These are phyloP conservation scores for Thalassiosira tumida DNA, from an alignment of 352 stramenopile species.

Conservation along the genomic window DNA sequence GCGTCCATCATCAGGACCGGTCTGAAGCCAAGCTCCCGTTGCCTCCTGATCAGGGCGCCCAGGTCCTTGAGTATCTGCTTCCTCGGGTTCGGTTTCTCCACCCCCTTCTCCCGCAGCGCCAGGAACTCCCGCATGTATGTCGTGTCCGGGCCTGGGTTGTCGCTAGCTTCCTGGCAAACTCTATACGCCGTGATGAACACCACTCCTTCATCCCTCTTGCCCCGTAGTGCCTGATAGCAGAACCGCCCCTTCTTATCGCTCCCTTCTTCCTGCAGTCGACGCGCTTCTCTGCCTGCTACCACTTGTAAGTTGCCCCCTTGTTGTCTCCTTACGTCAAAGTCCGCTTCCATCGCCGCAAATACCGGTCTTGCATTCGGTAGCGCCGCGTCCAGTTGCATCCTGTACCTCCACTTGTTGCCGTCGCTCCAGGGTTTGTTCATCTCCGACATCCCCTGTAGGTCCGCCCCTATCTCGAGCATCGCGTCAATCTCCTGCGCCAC, in stretches of 20 bases:
- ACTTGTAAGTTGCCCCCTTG: neutral
- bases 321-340: neutral
- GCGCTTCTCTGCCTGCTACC: neutral
- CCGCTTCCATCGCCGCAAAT: neutral
- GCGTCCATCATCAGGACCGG: conserved; percentile 63
- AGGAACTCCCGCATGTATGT: conserved; percentile 7
- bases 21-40: conserved; percentile 4
- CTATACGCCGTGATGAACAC: conserved; percentile 43
- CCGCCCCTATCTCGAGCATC: conserved; percentile 5
- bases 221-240: neutral
- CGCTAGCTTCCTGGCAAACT: neutral
- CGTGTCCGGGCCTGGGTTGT: conserved; percentile 7
- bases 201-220: conserved; percentile 47
- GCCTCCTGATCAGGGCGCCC: neutral
- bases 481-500: conserved; percentile 36
- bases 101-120: neutral
- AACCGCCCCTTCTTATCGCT: conserved; percentile 8
- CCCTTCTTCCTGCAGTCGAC: neutral
- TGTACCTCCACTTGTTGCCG: conserved; percentile 1
- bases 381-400: neutral
- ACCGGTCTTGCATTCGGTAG: neutral
- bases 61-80: neutral
- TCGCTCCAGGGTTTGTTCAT: conserved; percentile 51
- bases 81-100: neutral
- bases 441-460: conserved; percentile 46